phyloP scores from a whole-genome alignment of 2,329 filamentous ascomycete genomes.

The Beauveria sp. region DNA sequence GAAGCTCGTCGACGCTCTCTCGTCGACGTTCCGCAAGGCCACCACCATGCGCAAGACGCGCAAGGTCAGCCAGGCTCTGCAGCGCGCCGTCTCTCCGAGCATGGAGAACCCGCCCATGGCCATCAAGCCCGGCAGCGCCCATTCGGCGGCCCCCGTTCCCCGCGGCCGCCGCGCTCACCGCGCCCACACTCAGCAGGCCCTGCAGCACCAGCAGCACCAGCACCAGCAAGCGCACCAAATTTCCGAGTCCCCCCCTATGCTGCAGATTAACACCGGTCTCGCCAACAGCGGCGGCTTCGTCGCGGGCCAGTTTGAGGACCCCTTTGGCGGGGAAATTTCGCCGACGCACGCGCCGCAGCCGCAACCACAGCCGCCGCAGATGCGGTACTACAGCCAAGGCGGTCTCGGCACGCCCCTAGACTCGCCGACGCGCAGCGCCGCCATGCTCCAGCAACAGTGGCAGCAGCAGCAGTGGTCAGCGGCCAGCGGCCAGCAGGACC shows the following conservation, averaged over 20 bases:
- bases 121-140: constrained; percentile 24
- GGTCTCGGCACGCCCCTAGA: constrained; percentile 30
- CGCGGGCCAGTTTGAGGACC: constrained; percentile 31
- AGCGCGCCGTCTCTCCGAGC: constrained; percentile 25
- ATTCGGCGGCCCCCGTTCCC: constrained; percentile 8
- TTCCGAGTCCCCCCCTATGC: constrained; percentile 13
- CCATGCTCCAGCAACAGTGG: constrained; percentile 16
- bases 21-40: constrained; percentile 34
- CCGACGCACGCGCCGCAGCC: constrained; percentile 16
- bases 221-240: constrained; percentile 1
- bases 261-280: constrained; percentile 20
- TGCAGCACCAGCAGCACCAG: background rate
- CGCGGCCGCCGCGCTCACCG: constrained; percentile 14
- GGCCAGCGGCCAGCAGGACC: constrained; percentile 14
- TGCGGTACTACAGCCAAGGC: constrained; percentile 25
- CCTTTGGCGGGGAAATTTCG: constrained; percentile 26
- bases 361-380: constrained; percentile 9
- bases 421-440: constrained; percentile 28
- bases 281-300: constrained; percentile 23
- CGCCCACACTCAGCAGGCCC: constrained; percentile 14
- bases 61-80: constrained; percentile 16
- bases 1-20: constrained; percentile 32
- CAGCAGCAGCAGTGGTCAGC: constrained; percentile 9
- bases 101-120: constrained; percentile 25
- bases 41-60: constrained; percentile 23